phyloP scores from a whole-genome alignment of 2,329 filamentous ascomycete species.

The Stemphylium vesicarium region DNA sequence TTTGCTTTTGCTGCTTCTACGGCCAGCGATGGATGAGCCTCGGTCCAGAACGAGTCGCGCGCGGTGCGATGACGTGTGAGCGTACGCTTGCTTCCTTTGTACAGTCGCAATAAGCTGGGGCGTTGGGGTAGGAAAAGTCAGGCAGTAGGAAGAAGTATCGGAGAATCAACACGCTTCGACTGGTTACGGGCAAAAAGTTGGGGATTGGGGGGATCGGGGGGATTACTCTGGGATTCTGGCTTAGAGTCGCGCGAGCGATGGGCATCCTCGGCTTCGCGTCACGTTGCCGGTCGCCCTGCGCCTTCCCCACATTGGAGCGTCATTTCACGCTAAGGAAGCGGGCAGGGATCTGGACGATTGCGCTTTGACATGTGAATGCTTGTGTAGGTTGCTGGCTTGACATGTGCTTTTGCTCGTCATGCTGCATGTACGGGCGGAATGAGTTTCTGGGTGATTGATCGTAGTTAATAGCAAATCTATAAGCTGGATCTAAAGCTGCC shows the following conservation, averaged over 20 bases:
- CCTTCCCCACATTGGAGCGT: slow-evolving; percentile 38
- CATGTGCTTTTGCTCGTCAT: slow-evolving; percentile 23
- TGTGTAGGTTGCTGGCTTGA: slow-evolving; percentile 1
- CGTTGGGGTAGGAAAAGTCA: no score
- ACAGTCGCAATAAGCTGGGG: not conserved
- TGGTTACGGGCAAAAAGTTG: no score
- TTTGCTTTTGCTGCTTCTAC: not conserved
- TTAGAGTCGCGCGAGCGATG: slow-evolving; percentile 9
- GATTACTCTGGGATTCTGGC: no score
- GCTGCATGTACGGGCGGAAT: not conserved
- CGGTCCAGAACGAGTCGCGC: slow-evolving; percentile 24
- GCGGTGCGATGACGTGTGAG: slow-evolving; percentile 22
- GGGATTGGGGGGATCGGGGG: no score
- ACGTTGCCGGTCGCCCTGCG: slow-evolving; percentile 32
- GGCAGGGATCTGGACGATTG: slow-evolving; percentile 15
- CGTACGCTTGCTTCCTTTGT: slow-evolving; percentile 4
- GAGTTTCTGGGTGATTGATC: not conserved
- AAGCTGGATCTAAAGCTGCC: slow-evolving; percentile 1
- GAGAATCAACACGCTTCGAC: no score
- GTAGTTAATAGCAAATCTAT: slow-evolving; percentile 2
- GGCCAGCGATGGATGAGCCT: slow-evolving; percentile 25
- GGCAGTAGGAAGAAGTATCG: no score
- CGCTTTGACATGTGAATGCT: slow-evolving; percentile 38
- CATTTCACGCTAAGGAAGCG: slow-evolving; percentile 21
- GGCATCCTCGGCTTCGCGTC: slow-evolving; percentile 46